Conservation (phyloP, 768 basidiomycete genomes). For the Kwoniella sp. region DNA sequence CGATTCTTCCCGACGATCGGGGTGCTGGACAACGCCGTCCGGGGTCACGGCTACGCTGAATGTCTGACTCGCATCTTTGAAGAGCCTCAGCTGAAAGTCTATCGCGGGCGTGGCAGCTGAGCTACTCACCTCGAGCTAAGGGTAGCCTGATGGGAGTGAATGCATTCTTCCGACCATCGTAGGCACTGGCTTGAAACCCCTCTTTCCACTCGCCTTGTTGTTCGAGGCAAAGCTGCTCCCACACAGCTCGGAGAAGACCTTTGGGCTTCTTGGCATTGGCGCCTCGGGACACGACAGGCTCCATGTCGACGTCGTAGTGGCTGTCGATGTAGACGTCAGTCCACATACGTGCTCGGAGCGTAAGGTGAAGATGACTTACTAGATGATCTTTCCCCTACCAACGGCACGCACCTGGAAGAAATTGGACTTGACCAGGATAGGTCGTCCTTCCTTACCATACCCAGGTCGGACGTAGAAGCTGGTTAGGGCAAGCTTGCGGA, state of each 20-base stretch:
- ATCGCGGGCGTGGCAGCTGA: too few relatives aligned
- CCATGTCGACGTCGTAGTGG: slow-evolving; percentile 56
- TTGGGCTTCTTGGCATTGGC: slow-evolving; percentile 47
- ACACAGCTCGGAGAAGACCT: slow-evolving; percentile 43
- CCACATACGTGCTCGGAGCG: neutral
- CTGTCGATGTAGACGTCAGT: slow-evolving; percentile 8
- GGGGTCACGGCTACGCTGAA: slow-evolving; percentile 38
- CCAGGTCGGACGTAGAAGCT: slow-evolving; percentile 46
- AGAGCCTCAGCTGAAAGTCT: neutral
- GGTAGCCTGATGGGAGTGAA: slow-evolving; percentile 44
- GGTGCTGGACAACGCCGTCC: slow-evolving; percentile 37
- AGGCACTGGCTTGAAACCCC: slow-evolving; percentile 34
- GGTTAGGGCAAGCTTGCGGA: slow-evolving; percentile 21
- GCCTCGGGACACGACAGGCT: slow-evolving; percentile 40
- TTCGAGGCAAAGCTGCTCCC: slow-evolving; percentile 44
- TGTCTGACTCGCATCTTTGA: slow-evolving; percentile 22
- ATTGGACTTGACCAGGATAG: slow-evolving; percentile 36
- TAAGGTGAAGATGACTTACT: slow-evolving; percentile 19
- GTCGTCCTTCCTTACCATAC: slow-evolving; percentile 31
- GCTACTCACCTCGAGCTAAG: slow-evolving; percentile 19
- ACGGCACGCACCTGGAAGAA: slow-evolving; percentile 38
- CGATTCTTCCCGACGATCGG: slow-evolving; percentile 14
- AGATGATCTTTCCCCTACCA: slow-evolving; percentile 38
- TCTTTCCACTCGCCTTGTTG: slow-evolving; percentile 30
- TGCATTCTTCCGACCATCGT: slow-evolving; percentile 49